Base-by-base conservation (phyloP, 805 yeast genomes). In the Zygotorulaspora chibaensis region DNA sequence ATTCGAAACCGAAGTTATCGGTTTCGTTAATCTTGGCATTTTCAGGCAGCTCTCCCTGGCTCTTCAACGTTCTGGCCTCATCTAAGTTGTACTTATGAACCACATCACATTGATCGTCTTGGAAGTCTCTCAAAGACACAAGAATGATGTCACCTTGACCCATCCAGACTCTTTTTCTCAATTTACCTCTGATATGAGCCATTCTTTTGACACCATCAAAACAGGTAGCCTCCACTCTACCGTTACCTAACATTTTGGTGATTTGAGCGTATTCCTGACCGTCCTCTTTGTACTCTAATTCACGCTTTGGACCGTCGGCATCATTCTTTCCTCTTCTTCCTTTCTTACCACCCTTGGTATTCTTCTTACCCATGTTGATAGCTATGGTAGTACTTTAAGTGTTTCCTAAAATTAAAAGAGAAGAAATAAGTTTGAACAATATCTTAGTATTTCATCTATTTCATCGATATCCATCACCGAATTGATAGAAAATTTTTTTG, bases 81-180 rank as follows among this genome's bases (percentile, higher is more conserved):
- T 93, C 99, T 42, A 96, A 84, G 69, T 86, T 88, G 72, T 84
- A 93, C 72, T 93, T 93, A 70, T 91, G 95, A 47, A 93, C 91
- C 57, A 93, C 97, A 68, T 93, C 99, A 76, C 97, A 93, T 69
- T 87, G 95, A 52, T 87, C 96, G 63, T 91, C 97, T 73, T 93
- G 97, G 81, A 93, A 93, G 64, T 93, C 99, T 78, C 99, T 89
- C 61, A 93, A 80, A 7, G 96, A 90, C 39, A 91, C 93, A 65
- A 93, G 75, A 58, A 93, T 88, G 60, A 93, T 93, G 68, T 93
- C 99, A 74, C 99, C 99, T 70, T 89, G 98, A 39, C 87, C 87
- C 88, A 93, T 90, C 99, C 99, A 93, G 51, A 93, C 99, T 80
- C 91, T 93, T 84, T 93, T 93, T 80, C 99, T 87, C 73, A 93